Evolutionary conservation across 331 rosid genomes (phyloP), one percentile per base, ranked within the genome.

Genomic region (Telfairia occidentalis): DNA sequence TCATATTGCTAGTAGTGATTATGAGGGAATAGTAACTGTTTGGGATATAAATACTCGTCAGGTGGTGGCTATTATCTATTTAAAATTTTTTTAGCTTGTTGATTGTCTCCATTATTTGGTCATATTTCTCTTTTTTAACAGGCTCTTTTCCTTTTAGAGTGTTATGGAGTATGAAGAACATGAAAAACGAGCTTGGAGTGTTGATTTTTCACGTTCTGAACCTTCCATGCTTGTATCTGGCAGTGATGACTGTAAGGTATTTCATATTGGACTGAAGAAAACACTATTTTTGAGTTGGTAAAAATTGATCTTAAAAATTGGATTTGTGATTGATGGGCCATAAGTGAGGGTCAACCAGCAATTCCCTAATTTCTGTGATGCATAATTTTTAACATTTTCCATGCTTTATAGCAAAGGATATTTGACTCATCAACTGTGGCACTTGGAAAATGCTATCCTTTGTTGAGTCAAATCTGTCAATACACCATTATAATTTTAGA

Each of bases 161-260:
- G 50, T 85, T 19, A 85, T 80, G 82, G 88, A 85, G 52, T 82
- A 81, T 13, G 85, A 82, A 80, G 88, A 85, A 74, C 88, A 85
- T 74, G 88, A 85, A 77, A 85, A 71, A 76, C 84, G 86, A 46
- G 79, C 80, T 52, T 85, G 88, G 88, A 79, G 85, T 23, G 85
- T 85, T 23, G 88, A 85, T 74, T 85, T 85, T 54, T 82, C 88
- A 26, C 75, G 73, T 40, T 70, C 82, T 5, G 86, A 85, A 72
- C 88, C 88, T 38, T 76, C 85, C 49, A 85, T 79, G 88, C 85
- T 85, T 69, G 88, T 81, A 18, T 81, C 85, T 0, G 88, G 88
- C 30, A 80, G 88, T 23, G 86, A 82, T 64, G 88, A 85, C 42
- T 37, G 53, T 49, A 28, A 35, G 67, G 66, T 67, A 65, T 19